A percentile compares a stretch with the other conserved stretches of the same genome.
phyloP scores from a whole-genome alignment of 2,329 filamentous ascomycete genomes.

The Xylaria sp. region DNA sequence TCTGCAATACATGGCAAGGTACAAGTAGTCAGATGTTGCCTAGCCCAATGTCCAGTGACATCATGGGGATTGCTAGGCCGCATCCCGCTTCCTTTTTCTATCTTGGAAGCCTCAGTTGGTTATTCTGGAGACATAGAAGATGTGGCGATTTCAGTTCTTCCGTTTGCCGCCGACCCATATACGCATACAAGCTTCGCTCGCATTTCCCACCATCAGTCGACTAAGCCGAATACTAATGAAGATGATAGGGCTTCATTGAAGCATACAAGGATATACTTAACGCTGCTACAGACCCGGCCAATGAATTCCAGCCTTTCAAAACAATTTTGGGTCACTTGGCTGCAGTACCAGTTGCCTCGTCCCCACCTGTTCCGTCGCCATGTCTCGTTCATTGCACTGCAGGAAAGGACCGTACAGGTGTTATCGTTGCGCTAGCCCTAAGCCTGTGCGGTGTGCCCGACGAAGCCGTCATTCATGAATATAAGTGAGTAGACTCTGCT shows the following conservation, averaged over 20 bases:
- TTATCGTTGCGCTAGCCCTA: conserved; percentile 70
- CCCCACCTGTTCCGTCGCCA: conserved; percentile 56
- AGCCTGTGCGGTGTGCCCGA: conserved; percentile 67
- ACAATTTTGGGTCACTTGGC: conserved; percentile 67
- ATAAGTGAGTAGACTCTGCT: conserved; percentile 32
- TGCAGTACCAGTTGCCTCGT: conserved; percentile 31
- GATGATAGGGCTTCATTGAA: conserved; percentile 66
- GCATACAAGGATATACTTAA: conserved; percentile 72
- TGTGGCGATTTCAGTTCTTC: conserved; percentile 2
- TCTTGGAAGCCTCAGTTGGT: not conserved
- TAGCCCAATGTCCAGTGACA: conserved; percentile 28
- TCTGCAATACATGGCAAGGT: conserved; percentile 14
- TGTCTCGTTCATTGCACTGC: conserved; percentile 73
- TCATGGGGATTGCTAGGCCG: conserved; percentile 3
- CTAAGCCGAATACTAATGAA: conserved; percentile 24
- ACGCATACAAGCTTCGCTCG: conserved; percentile 1
- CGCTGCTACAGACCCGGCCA: conserved; percentile 56
- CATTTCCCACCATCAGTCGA: not conserved
- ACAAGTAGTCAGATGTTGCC: not conserved
- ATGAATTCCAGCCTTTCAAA: conserved; percentile 66
- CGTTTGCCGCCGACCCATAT: conserved; percentile 4
- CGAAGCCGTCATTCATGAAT: conserved; percentile 64
- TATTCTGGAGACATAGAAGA: not conserved
- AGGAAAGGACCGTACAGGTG: conserved; percentile 76
- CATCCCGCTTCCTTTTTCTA: conserved; percentile 5